Conservation (phyloP, 345 rosid genomes). For the Syzygium grande region DNA sequence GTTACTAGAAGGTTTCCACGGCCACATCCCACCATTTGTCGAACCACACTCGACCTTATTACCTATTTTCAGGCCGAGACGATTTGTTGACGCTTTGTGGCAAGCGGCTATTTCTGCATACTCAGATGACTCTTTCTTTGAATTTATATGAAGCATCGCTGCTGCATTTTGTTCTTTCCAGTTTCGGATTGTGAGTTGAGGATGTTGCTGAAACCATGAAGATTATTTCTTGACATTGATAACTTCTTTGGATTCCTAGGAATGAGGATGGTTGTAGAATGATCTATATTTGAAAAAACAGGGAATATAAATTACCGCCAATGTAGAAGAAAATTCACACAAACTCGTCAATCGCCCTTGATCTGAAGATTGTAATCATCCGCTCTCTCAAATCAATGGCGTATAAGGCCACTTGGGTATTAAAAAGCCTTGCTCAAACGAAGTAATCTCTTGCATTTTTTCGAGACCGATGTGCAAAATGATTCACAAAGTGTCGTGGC, state of each 20-base stretch:
- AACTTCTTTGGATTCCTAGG: background rate
- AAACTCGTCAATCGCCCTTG: background rate
- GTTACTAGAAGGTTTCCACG: background rate
- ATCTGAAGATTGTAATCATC: background rate
- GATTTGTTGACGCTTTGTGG: background rate
- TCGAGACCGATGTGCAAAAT: background rate
- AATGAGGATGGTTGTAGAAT: background rate
- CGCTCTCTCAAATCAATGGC: background rate
- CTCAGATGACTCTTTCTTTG: background rate
- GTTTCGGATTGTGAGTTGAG: background rate
- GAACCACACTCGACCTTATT: background rate
- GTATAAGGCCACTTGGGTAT: background rate
- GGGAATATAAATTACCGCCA: background rate
- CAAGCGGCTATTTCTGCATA: background rate
- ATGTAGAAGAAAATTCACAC: background rate
- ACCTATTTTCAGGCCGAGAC: background rate
- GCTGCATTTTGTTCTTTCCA: background rate
- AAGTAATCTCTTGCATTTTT: background rate
- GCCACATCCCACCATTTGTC: background rate
- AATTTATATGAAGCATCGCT: background rate
- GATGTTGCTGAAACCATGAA: background rate
- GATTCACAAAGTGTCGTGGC: background rate
- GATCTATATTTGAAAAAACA: background rate
- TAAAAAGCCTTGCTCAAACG: background rate
- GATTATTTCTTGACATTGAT: background rate